Evolutionary conservation across 495 filamentous ascomycete genomes (phyloP).

Genomic region (Penicillium alfredii): DNA sequence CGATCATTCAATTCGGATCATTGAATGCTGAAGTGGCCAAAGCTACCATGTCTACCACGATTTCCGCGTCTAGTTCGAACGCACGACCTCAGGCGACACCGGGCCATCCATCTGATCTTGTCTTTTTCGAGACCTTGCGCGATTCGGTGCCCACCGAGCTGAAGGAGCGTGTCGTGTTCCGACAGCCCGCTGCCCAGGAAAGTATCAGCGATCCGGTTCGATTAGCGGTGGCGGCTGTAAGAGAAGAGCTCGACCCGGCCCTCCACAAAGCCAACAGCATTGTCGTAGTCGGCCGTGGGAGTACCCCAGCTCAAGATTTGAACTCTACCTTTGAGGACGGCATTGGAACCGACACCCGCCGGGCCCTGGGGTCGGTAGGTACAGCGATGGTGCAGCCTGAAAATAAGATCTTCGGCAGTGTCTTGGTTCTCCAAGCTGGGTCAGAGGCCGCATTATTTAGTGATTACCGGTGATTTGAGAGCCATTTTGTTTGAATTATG

Average conservation of each 20-base stretch:
- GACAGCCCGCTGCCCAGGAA: constrained; percentile 14
- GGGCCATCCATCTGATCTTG: constrained; percentile 38
- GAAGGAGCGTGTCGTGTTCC: constrained; percentile 56
- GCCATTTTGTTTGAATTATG: neutral
- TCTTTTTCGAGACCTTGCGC: constrained; percentile 57
- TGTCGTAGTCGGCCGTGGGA: constrained; percentile 63
- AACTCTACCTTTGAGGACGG: constrained; percentile 12
- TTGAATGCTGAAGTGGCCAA: constrained; percentile 1
- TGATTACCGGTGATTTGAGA: constrained; percentile 6
- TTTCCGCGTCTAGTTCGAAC: neutral
- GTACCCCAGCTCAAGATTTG: constrained; percentile 15
- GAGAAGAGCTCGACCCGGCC: constrained; percentile 54
- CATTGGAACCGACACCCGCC: constrained; percentile 45
- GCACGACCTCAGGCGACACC: neutral
- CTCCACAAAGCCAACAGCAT: constrained; percentile 71
- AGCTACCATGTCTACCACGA: neutral
- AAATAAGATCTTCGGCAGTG: constrained; percentile 57
- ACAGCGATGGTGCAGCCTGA: constrained; percentile 53
- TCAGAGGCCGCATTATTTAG: neutral
- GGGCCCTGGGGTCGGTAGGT: constrained; percentile 62
- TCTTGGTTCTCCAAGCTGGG: constrained; percentile 73
- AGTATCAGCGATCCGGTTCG: constrained; percentile 18
- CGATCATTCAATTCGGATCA: constrained; percentile 25
- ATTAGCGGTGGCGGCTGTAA: constrained; percentile 39
- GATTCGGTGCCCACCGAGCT: constrained; percentile 57